Evolutionary conservation across 208 protist genomes (phyloP), one percentile per base, ranked within the genome.

Genomic region (Trypanosoma theileri): DNA sequence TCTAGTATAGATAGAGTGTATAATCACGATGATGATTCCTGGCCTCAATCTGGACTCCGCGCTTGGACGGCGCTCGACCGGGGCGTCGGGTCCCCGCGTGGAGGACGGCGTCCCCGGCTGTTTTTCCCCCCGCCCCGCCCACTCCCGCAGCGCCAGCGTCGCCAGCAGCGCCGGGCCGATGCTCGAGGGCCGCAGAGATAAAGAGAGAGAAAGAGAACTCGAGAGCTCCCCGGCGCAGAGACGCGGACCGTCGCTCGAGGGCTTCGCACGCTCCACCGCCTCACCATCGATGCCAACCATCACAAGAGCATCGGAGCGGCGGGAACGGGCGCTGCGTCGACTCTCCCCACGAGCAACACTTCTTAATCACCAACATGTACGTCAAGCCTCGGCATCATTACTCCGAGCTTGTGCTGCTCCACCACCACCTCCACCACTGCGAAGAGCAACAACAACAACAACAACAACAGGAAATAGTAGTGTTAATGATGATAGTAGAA

Each of bases 361-460:
- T n/a, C 65, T 84, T 14, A 81, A 86, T 35, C 84, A 93, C 52
- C 81, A 89, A 51, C 69, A 82, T 57, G 80, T 81, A 48, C 79
- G 84, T 0, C 75, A 83, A 24, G 28, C 51, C 1, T 68, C 62
- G 14, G 60, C 77, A 19, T 73, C 73, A 12, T 16, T 66, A 1
- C 52, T 44, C 16, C 56, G 46, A 12, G 69, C 42, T 24, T 26
- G 42, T 50, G 60, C 69, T 2, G 67, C 58, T n/a, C n/a, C n/a
- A n/a, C n/a, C n/a, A n/a, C n/a, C n/a, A n/a, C n/a, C n/a, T 8
- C 28, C 28, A 35, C 28, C 28, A 35, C 28, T 6, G 6, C 28
- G 1, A 35, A 35, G 4, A 35, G 6, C 28, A 35, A 35, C 28
- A 35, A 35, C 6, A 35, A 35, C 6, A 35, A 6, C 28, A 35